Conservation (phyloP, 2,329 filamentous ascomycete species). For the Penicillium psychrosexuale region DNA sequence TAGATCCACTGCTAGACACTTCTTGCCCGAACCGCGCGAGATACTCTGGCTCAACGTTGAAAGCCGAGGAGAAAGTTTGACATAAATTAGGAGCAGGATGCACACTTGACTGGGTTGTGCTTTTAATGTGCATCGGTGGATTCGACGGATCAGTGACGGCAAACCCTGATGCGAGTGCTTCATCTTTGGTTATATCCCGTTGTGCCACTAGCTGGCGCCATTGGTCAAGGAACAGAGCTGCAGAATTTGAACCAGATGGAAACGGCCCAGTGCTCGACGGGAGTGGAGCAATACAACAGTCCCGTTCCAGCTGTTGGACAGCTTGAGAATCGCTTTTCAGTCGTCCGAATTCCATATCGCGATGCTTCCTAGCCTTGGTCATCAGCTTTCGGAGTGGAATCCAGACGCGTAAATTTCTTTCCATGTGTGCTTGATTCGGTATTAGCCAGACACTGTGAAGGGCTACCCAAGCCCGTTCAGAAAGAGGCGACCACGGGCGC, state of each 20-base stretch:
- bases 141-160: background rate
- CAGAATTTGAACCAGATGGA: slow-evolving; percentile 13
- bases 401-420: slow-evolving; percentile 36
- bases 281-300: slow-evolving; percentile 4
- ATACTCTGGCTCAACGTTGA: background rate
- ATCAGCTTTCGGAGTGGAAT: slow-evolving; percentile 35
- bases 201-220: slow-evolving; percentile 31
- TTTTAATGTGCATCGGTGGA: background rate
- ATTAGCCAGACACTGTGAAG: slow-evolving; percentile 46
- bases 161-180: too few relatives aligned
- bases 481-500: slow-evolving; percentile 46
- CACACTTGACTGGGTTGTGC: background rate
- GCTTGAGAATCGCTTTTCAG: slow-evolving; percentile 28
- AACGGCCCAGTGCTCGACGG: slow-evolving; percentile 32
- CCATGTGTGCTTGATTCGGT: slow-evolving; percentile 27
- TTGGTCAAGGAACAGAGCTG: slow-evolving; percentile 24
- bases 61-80: background rate
- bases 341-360: slow-evolving; percentile 31
- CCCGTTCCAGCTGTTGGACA: slow-evolving; percentile 9
- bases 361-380: slow-evolving; percentile 31
- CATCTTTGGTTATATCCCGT: background rate
- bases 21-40: background rate
- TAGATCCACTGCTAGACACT: background rate
- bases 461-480: slow-evolving; percentile 50
- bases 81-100: background rate